Base-by-base conservation (phyloP, 2,329 filamentous ascomycete species). In the Xylaria sp. region DNA sequence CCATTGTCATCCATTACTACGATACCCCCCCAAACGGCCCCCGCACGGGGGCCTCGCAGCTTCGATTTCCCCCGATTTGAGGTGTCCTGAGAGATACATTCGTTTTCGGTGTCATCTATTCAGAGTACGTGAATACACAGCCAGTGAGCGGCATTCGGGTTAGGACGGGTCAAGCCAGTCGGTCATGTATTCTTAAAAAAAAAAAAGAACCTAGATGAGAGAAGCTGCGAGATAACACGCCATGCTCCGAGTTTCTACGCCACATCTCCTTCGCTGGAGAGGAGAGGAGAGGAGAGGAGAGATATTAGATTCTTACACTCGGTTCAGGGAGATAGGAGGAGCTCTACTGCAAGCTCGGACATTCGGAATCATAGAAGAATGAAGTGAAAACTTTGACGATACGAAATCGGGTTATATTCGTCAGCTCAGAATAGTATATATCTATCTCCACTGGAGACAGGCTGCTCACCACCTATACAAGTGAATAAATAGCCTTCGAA, bases 1-100 rank as follows among this genome's bases (percentile, higher is more conserved):
- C 53, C 57, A 22, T 53, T 49, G 25, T 27, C 31, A 49, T 42
- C 63, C 17, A 13, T 59, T 42, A 42, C 44, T 38, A 57, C 55
- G 50, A 60, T 60, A 64, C 55, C 60, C 27, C 3, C 27, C 47
- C 20, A 44, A 20, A 55, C 9, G 17, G 25, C 55, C 38, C 20
- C 45, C 11, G 4, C 22, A 44, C 20, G 2, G 22, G 31, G 62
- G 47, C 45, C 20, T 50, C 27, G 10, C 42, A 47, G 39, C 66
- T 50, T 22, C 39, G 2, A 45, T n/a, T 54, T 10, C 11, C 27
- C 27, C 33, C 13, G 11, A 47, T 38, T 25, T 9, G 27, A 45
- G 42, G 25, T 53, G 38, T 42, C n/a, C 51, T 17, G 25, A 20
- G 45, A 45, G 49, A 27, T 44, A 55, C 22, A n/a, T 36, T 42